Conservation (phyloP, 2,329 filamentous ascomycete genomes). For the Epichloe sylvatica region DNA sequence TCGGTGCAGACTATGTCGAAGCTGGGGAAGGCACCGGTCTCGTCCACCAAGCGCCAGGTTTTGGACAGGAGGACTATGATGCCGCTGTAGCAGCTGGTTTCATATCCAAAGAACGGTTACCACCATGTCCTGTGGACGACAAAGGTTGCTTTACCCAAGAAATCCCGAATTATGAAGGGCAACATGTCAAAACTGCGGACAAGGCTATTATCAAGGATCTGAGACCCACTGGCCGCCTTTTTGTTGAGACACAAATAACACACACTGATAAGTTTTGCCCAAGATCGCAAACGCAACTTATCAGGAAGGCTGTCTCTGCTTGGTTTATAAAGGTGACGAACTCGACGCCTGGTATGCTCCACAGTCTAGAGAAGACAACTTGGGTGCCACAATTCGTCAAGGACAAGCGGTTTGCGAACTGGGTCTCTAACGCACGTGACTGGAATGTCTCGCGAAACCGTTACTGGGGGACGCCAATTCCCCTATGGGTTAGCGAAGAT, state of each 20-base stretch:
- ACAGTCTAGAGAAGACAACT: conserved; percentile 12
- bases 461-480: conserved; percentile 15
- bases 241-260: conserved; percentile 12
- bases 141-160: conserved; percentile 15
- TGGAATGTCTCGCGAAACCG: conserved; percentile 14
- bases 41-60: conserved; percentile 61
- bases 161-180: conserved; percentile 13
- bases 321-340: conserved; percentile 16
- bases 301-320: conserved; percentile 14
- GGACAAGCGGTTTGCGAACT: conserved; percentile 15
- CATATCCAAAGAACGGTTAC: conserved; percentile 46
- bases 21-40: conserved; percentile 61
- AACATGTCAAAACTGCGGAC: conserved; percentile 15
- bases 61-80: conserved; percentile 66
- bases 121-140: conserved; percentile 59
- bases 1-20: conserved; percentile 58
- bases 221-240: conserved; percentile 10
- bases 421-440: conserved; percentile 13
- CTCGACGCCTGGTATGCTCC: conserved; percentile 11
- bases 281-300: conserved; percentile 16
- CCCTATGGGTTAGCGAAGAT: conserved; percentile 15
- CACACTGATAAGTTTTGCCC: conserved; percentile 15
- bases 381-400: conserved; percentile 14
- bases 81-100: conserved; percentile 50
- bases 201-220: conserved; percentile 15